Conservation (phyloP, 2,329 filamentous ascomycete species). For the Aciculosporium take region DNA sequence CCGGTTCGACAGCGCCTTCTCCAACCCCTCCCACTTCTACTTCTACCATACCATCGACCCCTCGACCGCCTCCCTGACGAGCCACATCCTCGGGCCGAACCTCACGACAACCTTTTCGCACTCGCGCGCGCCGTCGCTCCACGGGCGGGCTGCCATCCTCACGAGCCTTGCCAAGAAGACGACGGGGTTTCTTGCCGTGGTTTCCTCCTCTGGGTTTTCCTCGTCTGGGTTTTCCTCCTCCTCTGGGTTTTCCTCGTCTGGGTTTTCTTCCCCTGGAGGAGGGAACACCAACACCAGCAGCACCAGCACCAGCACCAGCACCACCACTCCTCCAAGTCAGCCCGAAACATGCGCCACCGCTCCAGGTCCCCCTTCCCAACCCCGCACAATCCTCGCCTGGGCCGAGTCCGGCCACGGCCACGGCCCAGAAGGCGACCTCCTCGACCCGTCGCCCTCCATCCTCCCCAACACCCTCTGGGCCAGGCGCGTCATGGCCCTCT, state of each 20-base stretch:
- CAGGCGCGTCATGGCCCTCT: conserved; percentile 15
- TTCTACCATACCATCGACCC: conserved; percentile 19
- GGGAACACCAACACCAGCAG: too few species aligned
- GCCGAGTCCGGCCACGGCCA: conserved; percentile 22
- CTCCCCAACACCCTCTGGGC: conserved; percentile 21
- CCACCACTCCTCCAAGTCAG: too few species aligned
- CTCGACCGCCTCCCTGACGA: conserved; percentile 11
- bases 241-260: too few species aligned
- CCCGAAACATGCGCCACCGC: too few species aligned
- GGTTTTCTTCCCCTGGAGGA: too few species aligned
- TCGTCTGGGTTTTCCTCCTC: too few species aligned
- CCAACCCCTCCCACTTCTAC: conserved; percentile 12
- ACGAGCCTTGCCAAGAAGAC: conserved; percentile 16
- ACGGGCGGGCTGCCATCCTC: conserved; percentile 2
- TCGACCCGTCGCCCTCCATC: conserved; percentile 11
- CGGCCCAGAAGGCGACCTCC: conserved; percentile 15
- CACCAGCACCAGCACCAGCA: too few species aligned
- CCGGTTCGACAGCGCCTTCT: conserved; percentile 13
- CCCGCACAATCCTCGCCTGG: conserved; percentile 16
- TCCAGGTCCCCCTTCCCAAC: too few species aligned
- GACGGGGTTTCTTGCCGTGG: conserved; percentile 18
- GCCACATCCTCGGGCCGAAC: conserved; percentile 20
- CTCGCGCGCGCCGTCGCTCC: conserved; percentile 8
- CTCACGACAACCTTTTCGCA: conserved; percentile 18
- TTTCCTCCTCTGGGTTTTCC: too few species aligned